These are phyloP conservation scores for Gaeumannomyces sp. DNA, from an alignment of 2,329 filamentous ascomycete genomes.

Conservation along the genomic window DNA sequence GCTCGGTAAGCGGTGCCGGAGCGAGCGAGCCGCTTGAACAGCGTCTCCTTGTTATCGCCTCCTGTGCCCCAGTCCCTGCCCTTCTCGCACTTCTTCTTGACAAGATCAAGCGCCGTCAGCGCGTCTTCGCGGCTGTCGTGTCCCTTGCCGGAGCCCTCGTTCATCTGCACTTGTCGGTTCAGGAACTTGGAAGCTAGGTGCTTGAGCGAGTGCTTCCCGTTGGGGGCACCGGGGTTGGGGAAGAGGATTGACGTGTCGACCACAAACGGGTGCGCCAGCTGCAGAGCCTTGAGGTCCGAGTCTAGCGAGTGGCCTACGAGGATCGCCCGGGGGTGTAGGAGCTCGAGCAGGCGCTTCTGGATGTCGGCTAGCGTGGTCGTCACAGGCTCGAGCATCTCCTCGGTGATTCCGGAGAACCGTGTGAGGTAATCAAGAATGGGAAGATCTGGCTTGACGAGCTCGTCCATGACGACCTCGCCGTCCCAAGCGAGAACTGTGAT, in stretches of 20 bases:
- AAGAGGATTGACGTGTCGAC: slow-evolving; percentile 88
- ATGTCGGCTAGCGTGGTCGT: slow-evolving; percentile 81
- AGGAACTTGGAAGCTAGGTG: slow-evolving; percentile 85
- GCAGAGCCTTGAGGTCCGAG: slow-evolving; percentile 76
- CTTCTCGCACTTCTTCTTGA: slow-evolving; percentile 94
- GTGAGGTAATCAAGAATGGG: slow-evolving; percentile 94
- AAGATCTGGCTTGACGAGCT: slow-evolving; percentile 82
- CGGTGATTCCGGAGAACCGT: slow-evolving; percentile 85
- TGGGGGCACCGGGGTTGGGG: slow-evolving; percentile 82
- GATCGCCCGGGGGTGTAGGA: slow-evolving; percentile 68
- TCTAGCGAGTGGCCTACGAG: slow-evolving; percentile 77
- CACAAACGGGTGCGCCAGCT: slow-evolving; percentile 84
- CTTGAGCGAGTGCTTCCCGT: slow-evolving; percentile 85
- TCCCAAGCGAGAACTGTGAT: slow-evolving; percentile 86
- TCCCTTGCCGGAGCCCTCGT: slow-evolving; percentile 56
- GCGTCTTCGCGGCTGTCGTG: slow-evolving; percentile 95
- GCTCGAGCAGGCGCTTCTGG: slow-evolving; percentile 65
- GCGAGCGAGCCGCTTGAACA: slow-evolving; percentile 75
- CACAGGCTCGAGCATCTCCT: slow-evolving; percentile 72
- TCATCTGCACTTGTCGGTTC: slow-evolving; percentile 79
- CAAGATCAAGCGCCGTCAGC: slow-evolving; percentile 80
- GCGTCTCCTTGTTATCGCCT: slow-evolving; percentile 74
- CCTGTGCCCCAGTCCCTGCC: slow-evolving; percentile 79
- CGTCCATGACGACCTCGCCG: slow-evolving; percentile 74
- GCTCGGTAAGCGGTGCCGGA: slow-evolving; percentile 56